Percentiles rank a stretch among this genome's conserved stretches.
Evolutionary conservation across 441 rosid species (phyloP).

Genomic region (Adansonia rubrostipa): DNA sequence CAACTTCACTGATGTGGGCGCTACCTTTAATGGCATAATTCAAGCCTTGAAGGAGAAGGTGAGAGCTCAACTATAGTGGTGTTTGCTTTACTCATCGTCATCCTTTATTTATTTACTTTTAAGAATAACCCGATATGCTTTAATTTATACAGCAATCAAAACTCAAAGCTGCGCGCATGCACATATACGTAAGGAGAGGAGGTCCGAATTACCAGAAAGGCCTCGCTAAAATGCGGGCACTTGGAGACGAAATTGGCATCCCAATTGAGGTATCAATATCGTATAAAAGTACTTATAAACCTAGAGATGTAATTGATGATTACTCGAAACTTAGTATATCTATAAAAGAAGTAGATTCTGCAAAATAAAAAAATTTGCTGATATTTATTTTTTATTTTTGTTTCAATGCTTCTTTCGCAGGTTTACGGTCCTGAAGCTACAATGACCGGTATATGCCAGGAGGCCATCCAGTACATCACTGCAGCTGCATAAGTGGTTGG

Average conservation of each 20-base stretch:
- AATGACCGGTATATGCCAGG: conserved; percentile 95
- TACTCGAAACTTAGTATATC: neutral
- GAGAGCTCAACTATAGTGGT: conserved; percentile 6
- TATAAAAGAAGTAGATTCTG: neutral
- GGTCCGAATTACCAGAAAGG: conserved; percentile 73
- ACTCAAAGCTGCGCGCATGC: conserved; percentile 70
- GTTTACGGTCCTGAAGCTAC: conserved; percentile 96
- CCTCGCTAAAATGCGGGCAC: conserved; percentile 54
- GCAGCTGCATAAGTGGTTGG: conserved; percentile 65
- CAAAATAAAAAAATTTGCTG: neutral
- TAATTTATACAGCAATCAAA: conserved; percentile 50
- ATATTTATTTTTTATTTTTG: neutral
- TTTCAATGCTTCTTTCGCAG: conserved; percentile 36
- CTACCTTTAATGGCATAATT: conserved; percentile 73
- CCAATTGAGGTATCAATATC: conserved; percentile 45
- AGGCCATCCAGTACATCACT: conserved; percentile 79
- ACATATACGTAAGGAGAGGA: conserved; percentile 63
- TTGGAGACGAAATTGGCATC: conserved; percentile 53
- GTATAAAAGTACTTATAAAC: neutral
- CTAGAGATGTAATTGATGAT: neutral
- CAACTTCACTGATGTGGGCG: conserved; percentile 75
- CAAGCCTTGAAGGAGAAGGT: conserved; percentile 73
- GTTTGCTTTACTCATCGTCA: neutral
- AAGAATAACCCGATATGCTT: neutral
- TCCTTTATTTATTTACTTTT: neutral